Evolutionary conservation across 495 filamentous ascomycete species (phyloP).

Genomic region (Tuber borchii): DNA sequence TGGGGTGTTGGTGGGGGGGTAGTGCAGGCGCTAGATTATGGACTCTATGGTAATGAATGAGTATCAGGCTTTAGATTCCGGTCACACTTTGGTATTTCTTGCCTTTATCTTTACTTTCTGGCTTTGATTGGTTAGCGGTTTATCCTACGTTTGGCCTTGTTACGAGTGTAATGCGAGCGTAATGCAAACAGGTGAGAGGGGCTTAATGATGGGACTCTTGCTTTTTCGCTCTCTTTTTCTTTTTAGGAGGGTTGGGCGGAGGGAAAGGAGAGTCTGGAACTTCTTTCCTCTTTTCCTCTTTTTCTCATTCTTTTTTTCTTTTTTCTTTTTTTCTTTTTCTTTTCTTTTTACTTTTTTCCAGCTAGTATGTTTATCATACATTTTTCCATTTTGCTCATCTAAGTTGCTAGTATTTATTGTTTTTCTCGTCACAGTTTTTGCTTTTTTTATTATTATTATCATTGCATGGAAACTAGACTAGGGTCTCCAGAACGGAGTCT

Average conservation of each 20-base stretch:
- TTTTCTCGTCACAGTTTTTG: neutral
- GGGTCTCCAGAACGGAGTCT: neutral
- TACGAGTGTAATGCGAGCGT: neutral
- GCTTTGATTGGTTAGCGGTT: neutral
- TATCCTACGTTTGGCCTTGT: neutral
- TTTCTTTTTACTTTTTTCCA: neutral
- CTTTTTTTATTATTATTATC: neutral
- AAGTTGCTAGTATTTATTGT: neutral
- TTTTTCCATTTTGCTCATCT: neutral
- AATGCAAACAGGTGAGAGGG: neutral
- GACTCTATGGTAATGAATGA: slow-evolving; percentile 26
- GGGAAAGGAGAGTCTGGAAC: neutral
- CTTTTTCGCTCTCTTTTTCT: neutral
- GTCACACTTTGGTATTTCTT: neutral
- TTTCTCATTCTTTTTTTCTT: neutral
- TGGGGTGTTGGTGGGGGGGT: slow-evolving; percentile 35
- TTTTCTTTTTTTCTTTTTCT: neutral
- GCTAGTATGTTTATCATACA: neutral
- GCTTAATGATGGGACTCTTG: neutral
- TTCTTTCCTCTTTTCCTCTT: neutral
- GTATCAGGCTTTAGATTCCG: neutral
- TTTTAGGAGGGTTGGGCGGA: neutral
- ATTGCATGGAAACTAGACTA: neutral
- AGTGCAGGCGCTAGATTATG: slow-evolving; percentile 31
- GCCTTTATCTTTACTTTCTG: neutral